Conservation (phyloP, 1,284 basidiomycete genomes). For the Abortiporus biennis region DNA sequence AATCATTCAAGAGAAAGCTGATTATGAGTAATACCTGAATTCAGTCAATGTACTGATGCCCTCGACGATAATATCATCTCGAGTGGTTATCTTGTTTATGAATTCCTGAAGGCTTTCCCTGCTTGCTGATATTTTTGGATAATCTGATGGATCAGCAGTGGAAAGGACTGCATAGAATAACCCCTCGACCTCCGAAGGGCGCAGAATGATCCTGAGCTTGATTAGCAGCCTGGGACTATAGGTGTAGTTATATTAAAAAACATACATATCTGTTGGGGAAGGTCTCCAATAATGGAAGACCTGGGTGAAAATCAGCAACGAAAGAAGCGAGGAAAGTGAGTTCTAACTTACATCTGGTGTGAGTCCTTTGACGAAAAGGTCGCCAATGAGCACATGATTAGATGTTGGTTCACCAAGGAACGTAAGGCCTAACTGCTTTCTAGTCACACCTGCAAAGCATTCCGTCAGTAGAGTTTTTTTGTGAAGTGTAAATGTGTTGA, state of each 20-base stretch:
- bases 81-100: background rate
- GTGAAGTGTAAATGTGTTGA: background rate
- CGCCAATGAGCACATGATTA: constrained; percentile 22
- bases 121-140: too few species aligned
- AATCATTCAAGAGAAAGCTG: too few species aligned
- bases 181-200: background rate
- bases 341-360: constrained; percentile 1
- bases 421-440: constrained; percentile 22
- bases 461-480: background rate
- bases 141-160: too few species aligned
- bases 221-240: background rate
- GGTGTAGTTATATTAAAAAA: background rate
- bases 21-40: background rate
- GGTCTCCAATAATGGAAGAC: constrained; percentile 24
- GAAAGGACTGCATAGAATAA: too few species aligned
- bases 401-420: constrained; percentile 23
- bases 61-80: background rate
- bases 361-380: constrained; percentile 22
- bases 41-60: background rate
- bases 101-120: too few species aligned
- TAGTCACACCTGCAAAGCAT: constrained; percentile 9
- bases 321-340: background rate
- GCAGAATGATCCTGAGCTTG: background rate
- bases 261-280: constrained; percentile 12
- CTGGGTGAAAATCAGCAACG: constrained; percentile 11